Percentiles rank a stretch among this genome's conserved stretches.
phyloP scores from a whole-genome alignment of 305 asterid species.

The Solanum hybrid region DNA sequence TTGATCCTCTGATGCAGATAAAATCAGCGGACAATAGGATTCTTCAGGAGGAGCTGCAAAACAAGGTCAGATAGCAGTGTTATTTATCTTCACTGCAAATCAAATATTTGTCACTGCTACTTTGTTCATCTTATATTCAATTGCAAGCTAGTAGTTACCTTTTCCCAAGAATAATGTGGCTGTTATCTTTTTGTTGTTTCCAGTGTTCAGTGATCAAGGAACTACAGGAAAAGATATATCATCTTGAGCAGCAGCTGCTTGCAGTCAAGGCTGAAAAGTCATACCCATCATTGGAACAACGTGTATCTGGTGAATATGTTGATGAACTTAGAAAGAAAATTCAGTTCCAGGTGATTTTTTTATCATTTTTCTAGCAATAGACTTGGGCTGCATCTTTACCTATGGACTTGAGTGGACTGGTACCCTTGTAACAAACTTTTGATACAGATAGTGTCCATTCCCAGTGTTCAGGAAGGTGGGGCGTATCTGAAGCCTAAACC shows the following conservation, averaged over 20 bases:
- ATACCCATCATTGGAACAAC: conserved; percentile 29
- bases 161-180: background rate
- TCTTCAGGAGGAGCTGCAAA: conserved; percentile 89
- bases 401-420: background rate
- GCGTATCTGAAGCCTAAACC: background rate
- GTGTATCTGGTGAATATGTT: conserved; percentile 43
- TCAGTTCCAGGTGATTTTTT: conserved; percentile 57
- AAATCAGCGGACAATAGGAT: conserved; percentile 90
- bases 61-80: conserved; percentile 43
- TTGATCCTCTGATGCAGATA: conserved; percentile 54
- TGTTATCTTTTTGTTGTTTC: conserved; percentile 18
- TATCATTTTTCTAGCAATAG: background rate
- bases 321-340: conserved; percentile 68
- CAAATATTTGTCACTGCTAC: background rate
- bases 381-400: background rate
- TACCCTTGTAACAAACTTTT: background rate
- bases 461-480: background rate
- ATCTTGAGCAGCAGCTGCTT: conserved; percentile 65
- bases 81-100: background rate
- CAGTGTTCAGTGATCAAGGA: conserved; percentile 79
- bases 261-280: conserved; percentile 36
- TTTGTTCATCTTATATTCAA: background rate
- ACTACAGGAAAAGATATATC: conserved; percentile 47
- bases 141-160: background rate
- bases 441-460: background rate